phyloP scores from a whole-genome alignment of 352 stramenopile genomes.

The Poterioochromonas sp. region DNA sequence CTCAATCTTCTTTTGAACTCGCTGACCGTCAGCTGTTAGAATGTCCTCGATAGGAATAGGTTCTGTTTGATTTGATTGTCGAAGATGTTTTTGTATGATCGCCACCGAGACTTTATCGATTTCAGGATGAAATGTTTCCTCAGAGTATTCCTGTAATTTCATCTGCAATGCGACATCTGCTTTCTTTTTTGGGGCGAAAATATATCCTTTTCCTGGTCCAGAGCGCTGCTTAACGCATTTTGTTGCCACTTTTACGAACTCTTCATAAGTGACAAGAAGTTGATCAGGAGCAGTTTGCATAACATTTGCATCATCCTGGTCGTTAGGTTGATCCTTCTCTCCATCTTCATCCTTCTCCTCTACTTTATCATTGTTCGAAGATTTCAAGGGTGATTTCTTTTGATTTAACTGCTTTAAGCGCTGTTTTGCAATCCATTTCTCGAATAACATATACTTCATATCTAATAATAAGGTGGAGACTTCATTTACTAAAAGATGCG shows the following conservation, averaged over 20 bases:
- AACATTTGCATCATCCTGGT: not conserved
- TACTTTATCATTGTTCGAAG: not conserved
- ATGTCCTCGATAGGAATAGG: slow-evolving; percentile 4
- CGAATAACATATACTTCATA: not conserved
- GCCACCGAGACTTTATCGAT: not conserved
- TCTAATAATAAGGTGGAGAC: slow-evolving; percentile 7
- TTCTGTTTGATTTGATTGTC: not conserved
- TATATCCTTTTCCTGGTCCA: slow-evolving; percentile 1
- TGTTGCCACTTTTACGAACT: not conserved
- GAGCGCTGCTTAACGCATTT: not conserved
- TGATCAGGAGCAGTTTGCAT: not conserved
- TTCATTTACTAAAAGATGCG: not conserved
- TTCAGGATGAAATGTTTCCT: slow-evolving; percentile 8
- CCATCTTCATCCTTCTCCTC: not conserved
- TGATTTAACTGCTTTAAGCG: not conserved
- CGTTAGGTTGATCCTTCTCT: not conserved
- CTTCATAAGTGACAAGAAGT: not conserved
- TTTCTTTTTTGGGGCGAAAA: slow-evolving; percentile 4
- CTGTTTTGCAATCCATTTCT: not conserved
- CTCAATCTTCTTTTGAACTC: not conserved
- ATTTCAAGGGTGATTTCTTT: too few species aligned
- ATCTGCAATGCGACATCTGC: not conserved
- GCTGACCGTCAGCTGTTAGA: not conserved
- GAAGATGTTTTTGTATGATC: not conserved
- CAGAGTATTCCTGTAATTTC: not conserved